A percentile compares a stretch with the other conserved stretches of the same genome.
These are phyloP conservation scores for Prunus padus DNA, from an alignment of 306 rosid genomes.

Conservation along the genomic window DNA sequence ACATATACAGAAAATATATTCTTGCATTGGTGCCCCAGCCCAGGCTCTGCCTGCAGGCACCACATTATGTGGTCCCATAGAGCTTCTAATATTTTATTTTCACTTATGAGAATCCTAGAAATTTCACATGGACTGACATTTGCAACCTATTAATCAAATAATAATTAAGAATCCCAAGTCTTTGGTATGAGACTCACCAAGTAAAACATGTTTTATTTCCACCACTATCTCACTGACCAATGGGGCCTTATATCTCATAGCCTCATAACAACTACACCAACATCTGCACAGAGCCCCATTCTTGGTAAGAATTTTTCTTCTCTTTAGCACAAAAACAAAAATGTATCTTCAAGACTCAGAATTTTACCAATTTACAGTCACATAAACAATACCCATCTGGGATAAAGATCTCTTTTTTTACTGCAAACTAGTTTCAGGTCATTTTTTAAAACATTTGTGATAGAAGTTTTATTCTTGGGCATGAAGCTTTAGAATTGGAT, in stretches of 20 bases:
- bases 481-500: too few species aligned
- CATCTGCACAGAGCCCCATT: neutral
- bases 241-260: neutral
- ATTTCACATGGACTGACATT: constrained; percentile 10
- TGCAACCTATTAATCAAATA: neutral
- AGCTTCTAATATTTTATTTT: neutral
- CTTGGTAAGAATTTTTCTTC: neutral
- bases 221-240: constrained; percentile 1
- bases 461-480: too few species aligned
- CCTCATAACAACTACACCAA: neutral
- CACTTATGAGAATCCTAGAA: constrained; percentile 12
- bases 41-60: neutral
- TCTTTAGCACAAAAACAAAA: too few species aligned
- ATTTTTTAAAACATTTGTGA: too few species aligned
- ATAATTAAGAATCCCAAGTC: neutral
- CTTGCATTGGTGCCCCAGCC: neutral
- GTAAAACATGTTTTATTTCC: neutral
- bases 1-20: neutral
- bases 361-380: too few species aligned
- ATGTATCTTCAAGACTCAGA: too few species aligned
- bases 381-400: too few species aligned
- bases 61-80: neutral
- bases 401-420: too few species aligned
- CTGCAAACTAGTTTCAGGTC: too few species aligned
- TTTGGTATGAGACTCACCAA: neutral